These are phyloP conservation scores for Picea mariana DNA, from an alignment of 83 land plant genomes.

Conservation along the genomic window DNA sequence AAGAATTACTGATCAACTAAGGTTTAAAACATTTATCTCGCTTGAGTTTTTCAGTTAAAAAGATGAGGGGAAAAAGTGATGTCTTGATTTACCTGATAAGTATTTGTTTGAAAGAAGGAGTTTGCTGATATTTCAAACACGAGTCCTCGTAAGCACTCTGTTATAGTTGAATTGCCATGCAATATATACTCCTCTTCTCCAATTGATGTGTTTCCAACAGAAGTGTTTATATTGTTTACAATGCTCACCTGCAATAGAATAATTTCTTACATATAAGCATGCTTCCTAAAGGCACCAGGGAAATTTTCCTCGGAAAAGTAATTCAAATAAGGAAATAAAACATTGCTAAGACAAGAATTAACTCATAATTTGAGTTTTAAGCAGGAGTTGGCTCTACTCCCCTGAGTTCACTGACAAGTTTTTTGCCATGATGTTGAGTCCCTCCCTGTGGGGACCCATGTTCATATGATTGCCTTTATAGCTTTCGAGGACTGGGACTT, in stretches of 20 bases:
- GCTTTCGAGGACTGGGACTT: too few relatives aligned
- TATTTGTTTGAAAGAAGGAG: constrained; percentile 95
- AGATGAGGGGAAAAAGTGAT: neutral
- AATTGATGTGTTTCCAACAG: constrained; percentile 75
- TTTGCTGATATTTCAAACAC: constrained; percentile 92
- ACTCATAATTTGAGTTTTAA: too few relatives aligned
- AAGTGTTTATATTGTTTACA: constrained; percentile 77
- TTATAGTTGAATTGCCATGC: constrained; percentile 71
- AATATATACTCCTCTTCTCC: constrained; percentile 82
- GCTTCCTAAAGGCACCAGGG: neutral
- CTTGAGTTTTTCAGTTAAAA: neutral
- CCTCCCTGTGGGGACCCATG: too few relatives aligned
- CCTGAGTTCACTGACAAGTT: too few relatives aligned
- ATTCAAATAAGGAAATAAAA: neutral
- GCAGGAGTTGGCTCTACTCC: too few relatives aligned
- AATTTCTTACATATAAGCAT: neutral
- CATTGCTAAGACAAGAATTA: too few relatives aligned
- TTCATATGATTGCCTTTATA: too few relatives aligned
- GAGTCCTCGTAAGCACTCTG: constrained; percentile 70
- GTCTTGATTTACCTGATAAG: constrained; percentile 62
- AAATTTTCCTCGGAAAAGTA: neutral
- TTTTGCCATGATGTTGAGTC: too few relatives aligned
- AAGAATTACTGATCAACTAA: neutral
- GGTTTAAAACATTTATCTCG: neutral
- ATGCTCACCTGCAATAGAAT: constrained; percentile 70